These are phyloP conservation scores for Plasmodium yoelii DNA, from an alignment of 169 alveolate species.

Conservation along the genomic window DNA sequence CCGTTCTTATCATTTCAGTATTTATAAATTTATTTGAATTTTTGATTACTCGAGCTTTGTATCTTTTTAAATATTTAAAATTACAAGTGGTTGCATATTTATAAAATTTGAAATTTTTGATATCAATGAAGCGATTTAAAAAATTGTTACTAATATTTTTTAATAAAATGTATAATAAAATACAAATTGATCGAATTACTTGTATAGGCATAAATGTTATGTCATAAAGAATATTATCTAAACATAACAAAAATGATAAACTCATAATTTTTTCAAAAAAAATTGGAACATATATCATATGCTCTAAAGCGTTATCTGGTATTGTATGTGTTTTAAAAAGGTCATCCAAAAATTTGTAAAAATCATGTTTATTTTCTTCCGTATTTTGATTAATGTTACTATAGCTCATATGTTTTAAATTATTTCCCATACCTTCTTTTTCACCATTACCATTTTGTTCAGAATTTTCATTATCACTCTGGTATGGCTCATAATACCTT, in stretches of 20 bases:
- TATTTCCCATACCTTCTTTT: not conserved
- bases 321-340: conserved; percentile 56
- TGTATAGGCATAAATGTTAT: conserved; percentile 85
- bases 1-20: conserved; percentile 6
- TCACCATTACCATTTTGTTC: conserved; percentile 7
- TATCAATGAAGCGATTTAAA: conserved; percentile 7
- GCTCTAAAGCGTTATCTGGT: conserved; percentile 76
- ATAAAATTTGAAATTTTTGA: conserved; percentile 63
- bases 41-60: conserved; percentile 38
- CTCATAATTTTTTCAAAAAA: conserved; percentile 80
- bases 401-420: not conserved
- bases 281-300: conserved; percentile 81
- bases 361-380: conserved; percentile 57
- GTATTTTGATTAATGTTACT: not conserved
- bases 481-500: conserved; percentile 43
- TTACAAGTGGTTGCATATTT: conserved; percentile 70
- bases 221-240: conserved; percentile 82
- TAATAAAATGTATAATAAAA: conserved; percentile 39
- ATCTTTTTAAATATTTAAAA: conserved; percentile 43
- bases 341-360: conserved; percentile 62
- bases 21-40: conserved; percentile 23
- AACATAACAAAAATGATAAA: conserved; percentile 78
- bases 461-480: conserved; percentile 38
- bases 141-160: conserved; percentile 30
- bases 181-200: conserved; percentile 44